These are phyloP conservation scores for Phoma sp. DNA, from an alignment of 2,329 filamentous ascomycete species.

Conservation along the genomic window DNA sequence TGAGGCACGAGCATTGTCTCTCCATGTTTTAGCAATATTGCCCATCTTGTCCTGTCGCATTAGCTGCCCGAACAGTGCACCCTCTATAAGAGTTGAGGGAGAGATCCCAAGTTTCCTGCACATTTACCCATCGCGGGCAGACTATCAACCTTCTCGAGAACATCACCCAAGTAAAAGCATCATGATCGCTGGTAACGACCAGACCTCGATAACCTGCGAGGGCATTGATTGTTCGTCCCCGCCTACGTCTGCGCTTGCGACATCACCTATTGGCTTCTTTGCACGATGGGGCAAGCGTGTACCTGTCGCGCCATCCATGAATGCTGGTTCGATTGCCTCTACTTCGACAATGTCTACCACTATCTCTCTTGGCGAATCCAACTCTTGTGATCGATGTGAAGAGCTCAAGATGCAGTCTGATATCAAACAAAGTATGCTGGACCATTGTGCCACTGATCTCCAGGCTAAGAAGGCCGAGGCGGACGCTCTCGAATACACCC, in stretches of 20 bases:
- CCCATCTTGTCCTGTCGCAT: too few relatives aligned
- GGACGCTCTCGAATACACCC: background rate
- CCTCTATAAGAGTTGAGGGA: too few relatives aligned
- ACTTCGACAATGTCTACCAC: background rate
- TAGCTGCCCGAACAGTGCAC: too few relatives aligned
- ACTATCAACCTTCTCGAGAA: background rate
- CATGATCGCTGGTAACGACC: background rate
- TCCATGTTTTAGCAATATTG: too few relatives aligned
- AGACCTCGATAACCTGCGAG: background rate
- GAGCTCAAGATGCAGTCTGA: slow-evolving; percentile 4
- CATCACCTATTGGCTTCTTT: background rate
- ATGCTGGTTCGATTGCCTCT: background rate
- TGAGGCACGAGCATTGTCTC: background rate
- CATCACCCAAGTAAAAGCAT: background rate
- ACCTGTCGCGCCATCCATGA: background rate
- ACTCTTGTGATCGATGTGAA: slow-evolving; percentile 2
- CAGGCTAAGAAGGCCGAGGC: background rate
- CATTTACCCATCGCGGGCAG: background rate
- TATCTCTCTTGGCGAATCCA: background rate
- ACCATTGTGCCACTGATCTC: background rate
- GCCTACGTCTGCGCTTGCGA: background rate
- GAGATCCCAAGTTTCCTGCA: background rate
- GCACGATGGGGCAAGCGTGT: background rate
- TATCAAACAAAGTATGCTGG: slow-evolving; percentile 7
- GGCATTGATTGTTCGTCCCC: background rate